Base-by-base conservation (phyloP, 2,329 filamentous ascomycete genomes). In the Aspergillus ochraceoroseus region DNA sequence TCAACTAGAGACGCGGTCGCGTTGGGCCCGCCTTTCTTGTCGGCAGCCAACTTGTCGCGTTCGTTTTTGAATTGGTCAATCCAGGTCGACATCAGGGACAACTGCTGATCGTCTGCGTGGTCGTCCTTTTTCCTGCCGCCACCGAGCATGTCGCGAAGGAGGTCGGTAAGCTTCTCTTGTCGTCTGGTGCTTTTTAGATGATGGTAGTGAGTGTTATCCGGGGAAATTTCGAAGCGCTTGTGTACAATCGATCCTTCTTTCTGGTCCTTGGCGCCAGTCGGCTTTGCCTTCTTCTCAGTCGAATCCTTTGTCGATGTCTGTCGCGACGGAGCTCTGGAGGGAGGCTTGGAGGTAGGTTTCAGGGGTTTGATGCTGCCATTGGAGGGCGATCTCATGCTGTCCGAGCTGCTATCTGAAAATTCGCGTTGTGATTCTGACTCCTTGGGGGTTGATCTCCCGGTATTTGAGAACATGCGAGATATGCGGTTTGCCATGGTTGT, bases 81-180 rank as follows among this genome's bases (percentile, higher is more conserved):
- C 90, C 90, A 96, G 55, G 80, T 89, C 18, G 89, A 92, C 70
- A 96, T 92, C 41, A 98, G 76, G 5, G 90, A 96, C 31, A 96
- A 71, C 51, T 94, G 87, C 46, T 92, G 85, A 18, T 79, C 74
- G 11, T 71, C 71, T 15, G 59, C 61, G 29, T 72, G 66, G 3
- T 82, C 74, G 11, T 79, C 75, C 48, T 89, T 85, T 60, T 85
- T 84, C 67, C 87, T 89, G 66, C 85, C 87, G 49, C 87, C 87
- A 42, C 75, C 72, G 38, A 96, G 76, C 54, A 95, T 77, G 53
- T 83, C 82, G 53, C 88, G 84, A 66, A 94, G 83, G 80, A 96
- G 86, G 63, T 94, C 88, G 13, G 85, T 83, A 41, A 98, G 74
- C 68, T 95, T 96, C 67, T 98, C 90, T 65, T 98, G 90, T 42